Evolutionary conservation across 108 stramenopile genomes (phyloP).

Genomic region (Stephanodiscus triporus): DNA sequence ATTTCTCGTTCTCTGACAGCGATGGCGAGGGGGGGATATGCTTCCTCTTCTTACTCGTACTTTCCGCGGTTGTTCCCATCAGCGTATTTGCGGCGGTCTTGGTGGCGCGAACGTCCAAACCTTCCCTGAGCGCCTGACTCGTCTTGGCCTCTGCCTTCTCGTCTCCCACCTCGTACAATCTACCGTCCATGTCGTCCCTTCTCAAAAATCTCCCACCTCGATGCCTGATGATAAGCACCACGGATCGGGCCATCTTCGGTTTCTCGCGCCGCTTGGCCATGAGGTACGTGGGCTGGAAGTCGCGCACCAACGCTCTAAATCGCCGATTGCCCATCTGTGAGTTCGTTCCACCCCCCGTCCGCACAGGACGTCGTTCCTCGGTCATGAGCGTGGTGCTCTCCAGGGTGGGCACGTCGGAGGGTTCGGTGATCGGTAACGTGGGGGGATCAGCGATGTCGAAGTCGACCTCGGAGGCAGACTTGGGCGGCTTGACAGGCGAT

Average conservation of each 20-base stretch:
- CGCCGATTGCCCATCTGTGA: conserved; percentile 88
- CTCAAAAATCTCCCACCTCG: conserved; percentile 82
- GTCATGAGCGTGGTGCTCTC: conserved; percentile 64
- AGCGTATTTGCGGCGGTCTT: conserved; percentile 61
- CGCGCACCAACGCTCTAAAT: conserved; percentile 81
- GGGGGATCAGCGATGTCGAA: conserved; percentile 86
- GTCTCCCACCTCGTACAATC: conserved; percentile 85
- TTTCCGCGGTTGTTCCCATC: conserved; percentile 25
- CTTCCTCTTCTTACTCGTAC: conserved; percentile 27
- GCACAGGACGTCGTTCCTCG: conserved; percentile 77
- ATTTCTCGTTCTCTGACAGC: neutral
- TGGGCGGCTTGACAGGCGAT: conserved; percentile 50
- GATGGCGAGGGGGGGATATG: neutral
- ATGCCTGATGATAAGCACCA: conserved; percentile 82
- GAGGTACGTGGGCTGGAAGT: conserved; percentile 87
- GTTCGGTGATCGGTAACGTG: conserved; percentile 57
- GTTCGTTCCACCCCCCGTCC: conserved; percentile 90
- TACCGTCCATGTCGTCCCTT: conserved; percentile 77
- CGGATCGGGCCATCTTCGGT: conserved; percentile 80
- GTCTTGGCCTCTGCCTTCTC: conserved; percentile 91
- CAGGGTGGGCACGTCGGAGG: conserved; percentile 59
- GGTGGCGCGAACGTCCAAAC: conserved; percentile 86
- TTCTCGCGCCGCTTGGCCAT: conserved; percentile 85
- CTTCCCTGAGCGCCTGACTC: conserved; percentile 84
- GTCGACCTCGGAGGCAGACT: conserved; percentile 73